phyloP scores from a whole-genome alignment of 345 rosid genomes.

The Brassica napus region DNA sequence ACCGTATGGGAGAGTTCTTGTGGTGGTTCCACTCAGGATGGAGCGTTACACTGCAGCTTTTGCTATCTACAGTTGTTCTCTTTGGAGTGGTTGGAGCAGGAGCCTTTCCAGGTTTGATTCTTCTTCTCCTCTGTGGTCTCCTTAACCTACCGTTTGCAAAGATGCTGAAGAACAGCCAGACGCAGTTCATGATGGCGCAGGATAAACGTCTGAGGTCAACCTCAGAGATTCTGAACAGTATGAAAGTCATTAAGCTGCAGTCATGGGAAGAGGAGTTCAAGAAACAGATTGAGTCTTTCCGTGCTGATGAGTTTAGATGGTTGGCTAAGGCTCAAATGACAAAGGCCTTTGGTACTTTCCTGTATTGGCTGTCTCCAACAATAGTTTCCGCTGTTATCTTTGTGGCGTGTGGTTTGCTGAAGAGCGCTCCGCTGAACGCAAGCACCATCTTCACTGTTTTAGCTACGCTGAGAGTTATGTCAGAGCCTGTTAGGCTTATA shows the following conservation, averaged over 20 bases:
- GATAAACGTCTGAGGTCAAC: constrained; percentile 67
- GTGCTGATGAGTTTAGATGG: constrained; percentile 68
- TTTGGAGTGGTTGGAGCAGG: constrained; percentile 62
- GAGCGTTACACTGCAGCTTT: constrained; percentile 55
- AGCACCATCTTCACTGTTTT: constrained; percentile 76
- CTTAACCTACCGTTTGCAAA: constrained; percentile 67
- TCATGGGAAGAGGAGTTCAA: constrained; percentile 84
- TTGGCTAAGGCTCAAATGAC: constrained; percentile 52
- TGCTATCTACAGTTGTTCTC: constrained; percentile 52
- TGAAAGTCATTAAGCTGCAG: constrained; percentile 79
- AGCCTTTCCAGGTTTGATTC: constrained; percentile 58
- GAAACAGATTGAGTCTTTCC: constrained; percentile 51
- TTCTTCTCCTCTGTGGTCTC: constrained; percentile 51
- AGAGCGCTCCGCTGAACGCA: constrained; percentile 67
- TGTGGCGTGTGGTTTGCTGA: constrained; percentile 55
- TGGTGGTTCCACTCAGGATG: constrained; percentile 79
- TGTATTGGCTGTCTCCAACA: constrained; percentile 80
- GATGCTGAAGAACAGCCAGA: constrained; percentile 56
- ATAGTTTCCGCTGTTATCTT: constrained; percentile 63
- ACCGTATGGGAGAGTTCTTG: constrained; percentile 73
- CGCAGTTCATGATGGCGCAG: constrained; percentile 64
- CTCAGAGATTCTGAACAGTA: constrained; percentile 66
- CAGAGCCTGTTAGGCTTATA: constrained; percentile 64
- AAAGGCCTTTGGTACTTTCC: constrained; percentile 48
- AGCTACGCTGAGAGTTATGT: constrained; percentile 63